These are phyloP conservation scores for Oxyria digyna DNA, from an alignment of 148 eudicot genomes.

Conservation along the genomic window DNA sequence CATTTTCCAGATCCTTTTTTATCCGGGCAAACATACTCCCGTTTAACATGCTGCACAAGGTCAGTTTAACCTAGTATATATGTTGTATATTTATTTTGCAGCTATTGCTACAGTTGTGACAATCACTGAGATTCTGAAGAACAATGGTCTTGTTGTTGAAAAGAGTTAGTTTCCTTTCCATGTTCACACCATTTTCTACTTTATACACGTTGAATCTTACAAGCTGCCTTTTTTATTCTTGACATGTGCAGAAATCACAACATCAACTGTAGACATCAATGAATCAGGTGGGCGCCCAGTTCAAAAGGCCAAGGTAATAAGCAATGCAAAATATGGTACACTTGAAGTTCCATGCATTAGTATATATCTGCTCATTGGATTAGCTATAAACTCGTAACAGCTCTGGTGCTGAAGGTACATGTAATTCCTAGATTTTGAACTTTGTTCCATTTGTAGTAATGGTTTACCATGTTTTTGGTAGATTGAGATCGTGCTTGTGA, in stretches of 20 bases:
- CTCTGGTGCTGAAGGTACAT: not conserved
- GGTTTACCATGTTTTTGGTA: conserved; percentile 10
- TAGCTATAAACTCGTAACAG: not conserved
- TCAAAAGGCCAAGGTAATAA: conserved; percentile 61
- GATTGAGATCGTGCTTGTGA: conserved; percentile 73
- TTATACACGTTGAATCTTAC: not conserved
- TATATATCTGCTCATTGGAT: too few relatives aligned
- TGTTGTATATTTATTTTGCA: conserved; percentile 14
- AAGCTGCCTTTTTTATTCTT: conserved; percentile 21
- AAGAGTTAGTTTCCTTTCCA: conserved; percentile 32
- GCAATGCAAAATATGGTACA: not conserved
- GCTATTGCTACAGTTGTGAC: conserved; percentile 72
- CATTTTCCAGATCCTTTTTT: too few relatives aligned
- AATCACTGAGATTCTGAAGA: conserved; percentile 62
- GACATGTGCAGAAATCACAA: conserved; percentile 35
- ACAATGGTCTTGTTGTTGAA: conserved; percentile 59
- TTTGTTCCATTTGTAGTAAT: too few relatives aligned
- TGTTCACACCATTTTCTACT: not conserved
- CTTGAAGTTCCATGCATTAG: not conserved
- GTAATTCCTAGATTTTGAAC: too few relatives aligned
- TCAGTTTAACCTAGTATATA: too few relatives aligned
- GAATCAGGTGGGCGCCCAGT: conserved; percentile 52
- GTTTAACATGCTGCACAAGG: too few relatives aligned
- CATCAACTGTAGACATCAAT: conserved; percentile 56
- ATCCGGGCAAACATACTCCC: too few relatives aligned